Evolutionary conservation across 2,329 filamentous ascomycete species (phyloP).

Genomic region (Amphichorda felina): DNA sequence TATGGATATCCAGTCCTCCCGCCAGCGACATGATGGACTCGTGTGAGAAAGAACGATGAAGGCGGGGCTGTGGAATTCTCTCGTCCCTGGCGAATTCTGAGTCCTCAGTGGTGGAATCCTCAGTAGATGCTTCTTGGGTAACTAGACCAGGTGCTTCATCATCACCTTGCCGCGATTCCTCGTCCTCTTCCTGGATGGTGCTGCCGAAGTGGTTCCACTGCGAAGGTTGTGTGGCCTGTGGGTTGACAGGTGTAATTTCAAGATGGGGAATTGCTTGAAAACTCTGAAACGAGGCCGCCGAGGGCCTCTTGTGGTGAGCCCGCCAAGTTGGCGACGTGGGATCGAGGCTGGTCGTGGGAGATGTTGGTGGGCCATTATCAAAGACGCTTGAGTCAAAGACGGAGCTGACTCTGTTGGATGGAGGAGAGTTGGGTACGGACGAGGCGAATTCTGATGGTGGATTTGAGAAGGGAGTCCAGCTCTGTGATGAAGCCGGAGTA

Average conservation of each 20-base stretch:
- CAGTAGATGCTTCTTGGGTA: slow-evolving; percentile 17
- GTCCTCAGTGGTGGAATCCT: slow-evolving; percentile 19
- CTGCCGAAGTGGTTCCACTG: slow-evolving; percentile 12
- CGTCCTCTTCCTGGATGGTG: slow-evolving; percentile 25
- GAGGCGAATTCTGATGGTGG: slow-evolving; percentile 55
- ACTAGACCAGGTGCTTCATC: slow-evolving; percentile 8
- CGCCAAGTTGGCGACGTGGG: slow-evolving; percentile 52
- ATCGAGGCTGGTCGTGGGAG: slow-evolving; percentile 65
- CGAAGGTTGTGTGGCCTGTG: slow-evolving; percentile 8
- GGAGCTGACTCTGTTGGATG: slow-evolving; percentile 59
- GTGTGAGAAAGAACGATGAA: slow-evolving; percentile 64
- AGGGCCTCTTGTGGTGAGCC: slow-evolving; percentile 40
- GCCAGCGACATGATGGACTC: slow-evolving; percentile 82
- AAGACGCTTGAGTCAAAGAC: slow-evolving; percentile 64
- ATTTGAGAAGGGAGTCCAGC: slow-evolving; percentile 38
- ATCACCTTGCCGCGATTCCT: slow-evolving; percentile 14
- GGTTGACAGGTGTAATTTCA: slow-evolving; percentile 10
- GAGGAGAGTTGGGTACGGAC: slow-evolving; percentile 72
- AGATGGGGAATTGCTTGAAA: slow-evolving; percentile 3
- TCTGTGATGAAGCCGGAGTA: slow-evolving; percentile 25
- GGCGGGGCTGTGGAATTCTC: slow-evolving; percentile 24
- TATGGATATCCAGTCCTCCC: slow-evolving; percentile 85
- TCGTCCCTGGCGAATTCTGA: slow-evolving; percentile 18
- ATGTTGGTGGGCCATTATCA: slow-evolving; percentile 60
- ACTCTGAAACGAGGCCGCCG: slow-evolving; percentile 41